Evolutionary conservation across 2,329 filamentous ascomycete genomes (phyloP).

Genomic region (Clathrospora elynae): DNA sequence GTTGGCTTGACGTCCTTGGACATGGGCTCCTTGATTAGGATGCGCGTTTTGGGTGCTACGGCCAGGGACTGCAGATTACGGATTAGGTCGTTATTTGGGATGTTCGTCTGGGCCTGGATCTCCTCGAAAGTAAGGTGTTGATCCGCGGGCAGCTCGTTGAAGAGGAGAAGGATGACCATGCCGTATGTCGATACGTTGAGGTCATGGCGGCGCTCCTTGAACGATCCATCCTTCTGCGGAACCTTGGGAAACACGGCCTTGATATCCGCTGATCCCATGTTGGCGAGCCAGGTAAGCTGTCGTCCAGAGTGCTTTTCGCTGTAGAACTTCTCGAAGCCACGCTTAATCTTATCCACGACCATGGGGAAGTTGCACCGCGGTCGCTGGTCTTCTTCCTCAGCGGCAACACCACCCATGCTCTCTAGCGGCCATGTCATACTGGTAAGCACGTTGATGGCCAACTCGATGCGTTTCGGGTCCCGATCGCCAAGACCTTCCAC

Average conservation of each 20-base stretch:
- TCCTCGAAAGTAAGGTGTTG: constrained; percentile 69
- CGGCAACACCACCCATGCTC: constrained; percentile 69
- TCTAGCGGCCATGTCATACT: constrained; percentile 96
- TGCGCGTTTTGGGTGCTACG: constrained; percentile 79
- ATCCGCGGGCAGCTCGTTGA: constrained; percentile 72
- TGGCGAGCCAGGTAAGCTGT: constrained; percentile 80
- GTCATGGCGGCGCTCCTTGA: constrained; percentile 77
- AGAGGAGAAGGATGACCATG: constrained; percentile 87
- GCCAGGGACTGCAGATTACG: constrained; percentile 81
- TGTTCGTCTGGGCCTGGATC: constrained; percentile 81
- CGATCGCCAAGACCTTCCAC: constrained; percentile 63
- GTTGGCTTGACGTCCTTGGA: constrained; percentile 75
- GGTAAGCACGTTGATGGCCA: constrained; percentile 84
- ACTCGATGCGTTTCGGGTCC: constrained; percentile 70
- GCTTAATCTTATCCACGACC: constrained; percentile 74
- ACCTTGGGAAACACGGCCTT: constrained; percentile 76
- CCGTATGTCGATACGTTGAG: constrained; percentile 90
- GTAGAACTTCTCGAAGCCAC: constrained; percentile 89
- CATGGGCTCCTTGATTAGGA: constrained; percentile 79
- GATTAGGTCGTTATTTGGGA: constrained; percentile 73
- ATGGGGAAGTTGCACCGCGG: constrained; percentile 72
- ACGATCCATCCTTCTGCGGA: constrained; percentile 69
- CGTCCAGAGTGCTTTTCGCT: constrained; percentile 84
- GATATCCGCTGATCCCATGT: constrained; percentile 84
- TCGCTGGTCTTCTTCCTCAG: constrained; percentile 53